A percentile compares a stretch with the other conserved stretches of the same genome.
phyloP scores from a whole-genome alignment of 257 asterid species.

The Nicotiana paniculata region DNA sequence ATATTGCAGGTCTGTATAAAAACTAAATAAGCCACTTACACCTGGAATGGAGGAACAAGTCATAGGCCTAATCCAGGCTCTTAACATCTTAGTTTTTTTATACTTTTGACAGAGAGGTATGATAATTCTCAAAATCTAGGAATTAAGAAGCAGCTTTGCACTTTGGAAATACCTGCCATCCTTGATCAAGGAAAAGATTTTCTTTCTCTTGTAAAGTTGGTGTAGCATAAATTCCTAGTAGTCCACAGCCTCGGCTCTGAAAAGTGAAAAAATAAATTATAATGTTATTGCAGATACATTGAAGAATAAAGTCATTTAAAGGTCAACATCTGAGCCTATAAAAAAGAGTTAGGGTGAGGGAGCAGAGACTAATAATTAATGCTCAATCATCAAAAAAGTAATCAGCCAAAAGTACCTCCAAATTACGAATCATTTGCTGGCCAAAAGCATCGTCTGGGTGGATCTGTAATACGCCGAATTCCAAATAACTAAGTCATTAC shows the following conservation, averaged over 20 bases:
- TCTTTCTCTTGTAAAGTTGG: slow-evolving; percentile 89
- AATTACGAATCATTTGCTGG: slow-evolving; percentile 89
- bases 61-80: neutral
- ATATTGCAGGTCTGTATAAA: neutral
- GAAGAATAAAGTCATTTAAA: neutral
- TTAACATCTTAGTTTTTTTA: neutral
- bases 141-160: neutral
- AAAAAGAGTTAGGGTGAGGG: neutral
- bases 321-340: neutral
- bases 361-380: neutral
- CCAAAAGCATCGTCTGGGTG: slow-evolving; percentile 99
- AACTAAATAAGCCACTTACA: neutral
- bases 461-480: slow-evolving; percentile 42
- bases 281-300: neutral
- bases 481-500: neutral
- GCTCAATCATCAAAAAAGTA: neutral
- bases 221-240: slow-evolving; percentile 74
- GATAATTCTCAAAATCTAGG: neutral
- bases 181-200: slow-evolving; percentile 86
- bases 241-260: slow-evolving; percentile 89
- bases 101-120: neutral
- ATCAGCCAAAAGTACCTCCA: slow-evolving; percentile 59
- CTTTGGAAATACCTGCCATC: slow-evolving; percentile 73
- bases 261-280: slow-evolving; percentile 11
- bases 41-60: neutral